A percentile compares a stretch with the other conserved stretches of the same genome.
phyloP scores from a whole-genome alignment of 1,284 basidiomycete species.

The Pseudozyma hubeiensis region DNA sequence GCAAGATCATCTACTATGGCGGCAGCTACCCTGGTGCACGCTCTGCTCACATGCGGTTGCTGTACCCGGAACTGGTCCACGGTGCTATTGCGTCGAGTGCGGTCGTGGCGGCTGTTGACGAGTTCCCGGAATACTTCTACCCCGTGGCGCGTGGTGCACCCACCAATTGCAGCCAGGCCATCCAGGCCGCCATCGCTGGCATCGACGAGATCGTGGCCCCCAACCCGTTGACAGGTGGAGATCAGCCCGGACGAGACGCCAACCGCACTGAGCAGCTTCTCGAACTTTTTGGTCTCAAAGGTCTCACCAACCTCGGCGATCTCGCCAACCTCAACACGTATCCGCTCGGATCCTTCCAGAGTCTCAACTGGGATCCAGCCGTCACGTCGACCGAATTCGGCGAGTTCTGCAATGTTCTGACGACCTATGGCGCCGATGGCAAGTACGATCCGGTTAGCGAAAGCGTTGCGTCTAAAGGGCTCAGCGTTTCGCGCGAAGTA shows the following conservation, averaged over 20 bases:
- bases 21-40: slow-evolving; percentile 87
- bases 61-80: slow-evolving; percentile 87
- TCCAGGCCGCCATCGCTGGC: slow-evolving; percentile 72
- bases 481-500: slow-evolving; percentile 34
- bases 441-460: slow-evolving; percentile 20
- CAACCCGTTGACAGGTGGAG: slow-evolving; percentile 49
- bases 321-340: slow-evolving; percentile 58
- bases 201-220: slow-evolving; percentile 62
- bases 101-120: slow-evolving; percentile 62
- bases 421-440: slow-evolving; percentile 35
- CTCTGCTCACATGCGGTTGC: slow-evolving; percentile 87
- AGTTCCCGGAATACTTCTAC: slow-evolving; percentile 78
- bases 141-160: slow-evolving; percentile 82
- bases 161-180: slow-evolving; percentile 77
- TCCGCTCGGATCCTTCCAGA: slow-evolving; percentile 62
- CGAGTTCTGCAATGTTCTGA: slow-evolving; percentile 42
- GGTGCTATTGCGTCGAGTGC: slow-evolving; percentile 84
- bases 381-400: slow-evolving; percentile 48
- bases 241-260: slow-evolving; percentile 47
- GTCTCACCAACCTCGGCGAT: slow-evolving; percentile 50
- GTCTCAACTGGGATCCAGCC: slow-evolving; percentile 60
- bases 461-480: slow-evolving; percentile 10
- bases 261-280: slow-evolving; percentile 38
- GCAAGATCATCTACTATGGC: slow-evolving; percentile 90
- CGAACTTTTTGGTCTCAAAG: slow-evolving; percentile 51